phyloP scores from a whole-genome alignment of 768 basidiomycete species.

The Scleroderma citrinum region DNA sequence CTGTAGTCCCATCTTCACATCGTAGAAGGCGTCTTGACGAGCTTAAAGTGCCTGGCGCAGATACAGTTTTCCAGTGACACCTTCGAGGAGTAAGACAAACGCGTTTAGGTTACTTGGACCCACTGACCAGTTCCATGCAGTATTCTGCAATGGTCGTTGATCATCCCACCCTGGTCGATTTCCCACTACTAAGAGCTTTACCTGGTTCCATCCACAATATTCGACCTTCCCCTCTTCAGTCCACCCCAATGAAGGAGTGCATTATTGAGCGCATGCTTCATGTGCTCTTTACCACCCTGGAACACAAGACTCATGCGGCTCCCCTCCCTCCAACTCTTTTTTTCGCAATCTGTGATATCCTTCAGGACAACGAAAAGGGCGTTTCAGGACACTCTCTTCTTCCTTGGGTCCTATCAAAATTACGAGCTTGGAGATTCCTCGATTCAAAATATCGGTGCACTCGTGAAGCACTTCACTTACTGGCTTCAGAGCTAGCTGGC shows the following conservation, averaged over 20 bases:
- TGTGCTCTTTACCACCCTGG: constrained; percentile 7
- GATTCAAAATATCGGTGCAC: constrained; percentile 11
- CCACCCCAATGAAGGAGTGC: constrained; percentile 4
- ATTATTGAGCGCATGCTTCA: constrained; percentile 11
- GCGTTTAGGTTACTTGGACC: neutral
- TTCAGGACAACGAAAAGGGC: constrained; percentile 5
- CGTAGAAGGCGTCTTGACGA: too few relatives aligned
- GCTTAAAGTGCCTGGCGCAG: too few relatives aligned
- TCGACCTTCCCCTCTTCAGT: neutral
- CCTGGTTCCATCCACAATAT: neutral
- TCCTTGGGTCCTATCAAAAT: constrained; percentile 17
- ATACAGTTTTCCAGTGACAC: neutral
- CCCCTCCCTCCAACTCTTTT: constrained; percentile 15
- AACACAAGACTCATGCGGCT: neutral
- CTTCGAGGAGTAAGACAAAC: neutral
- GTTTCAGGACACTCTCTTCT: constrained; percentile 5
- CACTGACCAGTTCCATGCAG: neutral
- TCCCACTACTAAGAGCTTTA: neutral
- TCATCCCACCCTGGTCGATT: neutral
- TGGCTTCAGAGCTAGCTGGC: constrained; percentile 17
- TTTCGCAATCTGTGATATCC: constrained; percentile 17
- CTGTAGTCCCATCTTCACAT: too few relatives aligned
- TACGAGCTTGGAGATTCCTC: constrained; percentile 22
- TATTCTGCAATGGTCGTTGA: neutral
- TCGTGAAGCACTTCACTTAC: constrained; percentile 5